These are phyloP conservation scores for Rhodamnia argentea DNA, from an alignment of 345 rosid genomes.

Conservation along the genomic window DNA sequence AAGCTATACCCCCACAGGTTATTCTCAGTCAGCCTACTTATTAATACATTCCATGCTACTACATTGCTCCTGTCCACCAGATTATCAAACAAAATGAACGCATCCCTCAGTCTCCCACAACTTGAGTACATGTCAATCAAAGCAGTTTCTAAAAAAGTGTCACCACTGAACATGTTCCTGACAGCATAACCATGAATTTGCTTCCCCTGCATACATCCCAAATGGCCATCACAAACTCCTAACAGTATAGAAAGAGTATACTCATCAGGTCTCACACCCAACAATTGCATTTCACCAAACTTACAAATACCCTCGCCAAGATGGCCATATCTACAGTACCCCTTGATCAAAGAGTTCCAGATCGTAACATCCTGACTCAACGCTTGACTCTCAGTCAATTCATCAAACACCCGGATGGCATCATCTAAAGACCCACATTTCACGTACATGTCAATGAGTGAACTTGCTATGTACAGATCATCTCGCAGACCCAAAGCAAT, in stretches of 20 bases:
- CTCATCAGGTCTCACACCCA: slow-evolving; percentile 55
- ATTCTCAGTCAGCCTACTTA: slow-evolving; percentile 45
- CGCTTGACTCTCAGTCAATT: slow-evolving; percentile 18
- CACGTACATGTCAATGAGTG: slow-evolving; percentile 52
- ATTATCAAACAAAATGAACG: slow-evolving; percentile 36
- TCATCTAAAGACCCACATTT: slow-evolving; percentile 47
- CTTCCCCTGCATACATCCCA: slow-evolving; percentile 28
- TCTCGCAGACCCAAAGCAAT: slow-evolving; percentile 25
- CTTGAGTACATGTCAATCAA: slow-evolving; percentile 45
- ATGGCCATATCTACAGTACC: slow-evolving; percentile 36
- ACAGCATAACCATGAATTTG: slow-evolving; percentile 57
- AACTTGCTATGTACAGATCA: slow-evolving; percentile 48
- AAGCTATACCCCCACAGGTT: slow-evolving; percentile 48
- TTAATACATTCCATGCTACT: slow-evolving; percentile 79
- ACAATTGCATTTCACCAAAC: slow-evolving; percentile 44
- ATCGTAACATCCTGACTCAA: slow-evolving; percentile 32
- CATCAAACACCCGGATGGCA: slow-evolving; percentile 68
- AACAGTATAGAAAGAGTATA: slow-evolving; percentile 51
- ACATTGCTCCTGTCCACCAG: slow-evolving; percentile 40
- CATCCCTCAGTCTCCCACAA: slow-evolving; percentile 25
- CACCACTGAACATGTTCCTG: slow-evolving; percentile 28
- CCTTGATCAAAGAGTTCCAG: slow-evolving; percentile 71
- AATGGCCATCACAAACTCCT: slow-evolving; percentile 24
- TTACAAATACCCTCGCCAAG: slow-evolving; percentile 28
- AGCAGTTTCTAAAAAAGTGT: slow-evolving; percentile 52